phyloP scores from a whole-genome alignment of 2,329 filamentous ascomycete genomes.

The Aspergillus ustus region DNA sequence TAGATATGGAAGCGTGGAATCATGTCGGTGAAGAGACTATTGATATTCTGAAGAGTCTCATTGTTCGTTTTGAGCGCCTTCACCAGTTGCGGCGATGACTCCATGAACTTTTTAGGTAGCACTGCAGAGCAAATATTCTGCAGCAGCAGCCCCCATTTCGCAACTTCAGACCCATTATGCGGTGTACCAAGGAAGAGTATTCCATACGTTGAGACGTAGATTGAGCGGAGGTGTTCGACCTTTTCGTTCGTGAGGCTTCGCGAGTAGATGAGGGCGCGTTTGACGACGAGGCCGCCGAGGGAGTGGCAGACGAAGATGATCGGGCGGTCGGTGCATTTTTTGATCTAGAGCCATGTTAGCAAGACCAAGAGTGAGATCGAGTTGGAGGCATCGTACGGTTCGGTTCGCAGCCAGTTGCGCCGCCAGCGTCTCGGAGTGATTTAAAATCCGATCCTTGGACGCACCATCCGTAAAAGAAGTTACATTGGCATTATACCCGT shows the following conservation, averaged over 20 bases:
- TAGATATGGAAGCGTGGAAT: conserved; percentile 73
- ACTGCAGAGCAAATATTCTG: conserved; percentile 70
- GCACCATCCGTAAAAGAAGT: conserved; percentile 56
- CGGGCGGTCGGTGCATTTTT: conserved; percentile 61
- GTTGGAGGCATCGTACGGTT: conserved; percentile 43
- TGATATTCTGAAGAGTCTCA: conserved; percentile 75
- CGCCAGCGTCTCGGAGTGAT: conserved; percentile 73
- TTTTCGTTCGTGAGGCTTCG: conserved; percentile 63
- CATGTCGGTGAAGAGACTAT: conserved; percentile 72
- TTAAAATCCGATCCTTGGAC: conserved; percentile 69
- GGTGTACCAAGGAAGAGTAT: conserved; percentile 79
- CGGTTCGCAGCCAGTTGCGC: conserved; percentile 67
- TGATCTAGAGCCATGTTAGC: conserved; percentile 33
- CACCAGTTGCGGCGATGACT: conserved; percentile 69
- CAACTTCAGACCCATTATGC: conserved; percentile 70
- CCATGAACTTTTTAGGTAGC: conserved; percentile 68
- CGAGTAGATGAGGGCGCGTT: conserved; percentile 70
- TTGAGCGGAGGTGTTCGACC: conserved; percentile 67
- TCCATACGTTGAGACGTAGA: conserved; percentile 76
- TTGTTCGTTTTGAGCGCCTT: conserved; percentile 74
- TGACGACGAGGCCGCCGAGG: conserved; percentile 73
- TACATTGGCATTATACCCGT: conserved; percentile 74
- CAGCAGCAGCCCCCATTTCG: conserved; percentile 69
- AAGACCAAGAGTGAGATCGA: not conserved
- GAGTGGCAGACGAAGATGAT: conserved; percentile 80